phyloP scores from a whole-genome alignment of 2,329 filamentous ascomycete species.

The Neopestalotiopsis sp. region DNA sequence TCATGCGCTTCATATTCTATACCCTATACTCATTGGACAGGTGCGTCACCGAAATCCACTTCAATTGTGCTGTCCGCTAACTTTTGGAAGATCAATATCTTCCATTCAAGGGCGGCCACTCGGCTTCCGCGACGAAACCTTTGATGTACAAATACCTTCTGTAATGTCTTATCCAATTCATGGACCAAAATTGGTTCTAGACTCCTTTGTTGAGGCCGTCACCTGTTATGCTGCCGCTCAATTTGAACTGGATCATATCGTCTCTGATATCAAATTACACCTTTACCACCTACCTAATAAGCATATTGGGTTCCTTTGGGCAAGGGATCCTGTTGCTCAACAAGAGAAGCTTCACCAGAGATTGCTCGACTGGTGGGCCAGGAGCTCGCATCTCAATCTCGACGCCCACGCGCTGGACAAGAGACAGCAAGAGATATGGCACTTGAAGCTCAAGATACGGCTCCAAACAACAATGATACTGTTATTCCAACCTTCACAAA shows the following conservation, averaged over 20 bases:
- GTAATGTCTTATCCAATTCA: background rate
- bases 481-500: background rate
- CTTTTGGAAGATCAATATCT: background rate
- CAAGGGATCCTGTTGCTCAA: background rate
- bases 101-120: background rate
- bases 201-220: background rate
- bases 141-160: background rate
- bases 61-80: background rate
- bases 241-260: background rate
- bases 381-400: background rate
- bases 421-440: background rate
- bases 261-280: background rate
- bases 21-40: background rate
- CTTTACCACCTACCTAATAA: background rate
- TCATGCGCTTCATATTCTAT: background rate
- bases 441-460: background rate
- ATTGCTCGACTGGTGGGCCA: background rate
- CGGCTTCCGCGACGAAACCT: background rate
- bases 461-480: background rate
- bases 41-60: background rate
- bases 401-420: background rate
- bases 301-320: background rate
- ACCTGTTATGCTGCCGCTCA: background rate
- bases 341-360: background rate
- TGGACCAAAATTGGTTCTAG: background rate